These are phyloP conservation scores for Puccinia sorghi DNA, from an alignment of 1,284 basidiomycete species.

Conservation along the genomic window DNA sequence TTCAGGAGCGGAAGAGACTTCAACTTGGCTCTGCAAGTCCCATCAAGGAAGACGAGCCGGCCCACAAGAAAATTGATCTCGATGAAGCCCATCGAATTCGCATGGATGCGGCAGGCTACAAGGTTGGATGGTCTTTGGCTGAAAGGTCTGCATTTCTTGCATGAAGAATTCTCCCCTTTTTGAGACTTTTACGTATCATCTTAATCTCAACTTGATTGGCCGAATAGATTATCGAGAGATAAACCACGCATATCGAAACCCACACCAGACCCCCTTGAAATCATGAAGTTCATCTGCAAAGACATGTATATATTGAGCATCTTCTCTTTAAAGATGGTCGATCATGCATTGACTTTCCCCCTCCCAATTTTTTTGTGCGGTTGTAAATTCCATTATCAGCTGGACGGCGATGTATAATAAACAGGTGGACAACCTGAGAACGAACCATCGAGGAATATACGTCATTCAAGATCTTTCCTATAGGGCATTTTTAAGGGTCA, in stretches of 20 bases:
- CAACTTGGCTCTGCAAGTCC: slow-evolving; percentile 2
- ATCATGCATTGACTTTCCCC: too few relatives aligned
- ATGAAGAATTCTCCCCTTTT: neutral
- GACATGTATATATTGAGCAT: slow-evolving; percentile 29
- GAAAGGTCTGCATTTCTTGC: slow-evolving; percentile 32
- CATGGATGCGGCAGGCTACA: slow-evolving; percentile 46
- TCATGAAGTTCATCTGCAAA: slow-evolving; percentile 50
- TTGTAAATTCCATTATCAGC: slow-evolving; percentile 9
- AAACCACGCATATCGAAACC: slow-evolving; percentile 29
- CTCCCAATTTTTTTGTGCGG: too few relatives aligned
- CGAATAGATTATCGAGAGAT: slow-evolving; percentile 34
- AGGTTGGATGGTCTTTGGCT: slow-evolving; percentile 45
- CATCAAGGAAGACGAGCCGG: slow-evolving; percentile 12
- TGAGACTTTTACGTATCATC: neutral
- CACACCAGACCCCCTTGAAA: slow-evolving; percentile 44
- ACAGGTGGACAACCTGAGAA: slow-evolving; percentile 48
- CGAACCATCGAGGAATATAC: slow-evolving; percentile 45
- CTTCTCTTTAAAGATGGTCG: neutral
- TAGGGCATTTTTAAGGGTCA: slow-evolving; percentile 43
- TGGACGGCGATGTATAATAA: slow-evolving; percentile 49
- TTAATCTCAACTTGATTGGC: neutral
- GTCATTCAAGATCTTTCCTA: slow-evolving; percentile 48
- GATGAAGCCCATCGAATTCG: slow-evolving; percentile 31
- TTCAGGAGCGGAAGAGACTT: slow-evolving; percentile 14
- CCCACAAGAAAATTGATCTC: slow-evolving; percentile 6